Percentiles rank a stretch among this genome's conserved stretches.
Conservation (phyloP, 306 rosid genomes). For the Benincasa hispida region DNA sequence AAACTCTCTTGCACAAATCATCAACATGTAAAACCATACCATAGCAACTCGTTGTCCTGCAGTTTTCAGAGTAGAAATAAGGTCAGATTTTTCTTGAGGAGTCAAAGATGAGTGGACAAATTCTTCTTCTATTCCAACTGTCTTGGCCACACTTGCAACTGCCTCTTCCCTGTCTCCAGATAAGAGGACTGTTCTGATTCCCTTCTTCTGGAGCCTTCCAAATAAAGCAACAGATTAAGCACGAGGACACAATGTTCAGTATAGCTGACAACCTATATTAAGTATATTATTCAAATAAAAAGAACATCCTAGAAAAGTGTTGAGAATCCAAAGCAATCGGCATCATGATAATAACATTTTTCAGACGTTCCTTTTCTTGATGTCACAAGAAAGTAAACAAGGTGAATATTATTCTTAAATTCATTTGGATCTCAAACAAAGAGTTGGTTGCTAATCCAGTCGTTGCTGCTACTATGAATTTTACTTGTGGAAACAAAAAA, state of each 20-base stretch:
- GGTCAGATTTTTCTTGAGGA: conserved; percentile 68
- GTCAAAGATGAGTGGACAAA: conserved; percentile 63
- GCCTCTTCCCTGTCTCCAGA: conserved; percentile 99
- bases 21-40: conserved; percentile 36
- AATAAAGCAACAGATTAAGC: conserved; percentile 25
- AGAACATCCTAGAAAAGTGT: not conserved
- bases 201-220: conserved; percentile 80
- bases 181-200: conserved; percentile 67
- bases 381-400: not conserved
- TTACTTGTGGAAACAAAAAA: not conserved
- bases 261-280: not conserved
- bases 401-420: not conserved
- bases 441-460: not conserved
- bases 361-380: not conserved
- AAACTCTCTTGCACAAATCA: not conserved
- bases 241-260: conserved; percentile 10
- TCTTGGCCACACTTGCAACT: conserved; percentile 80
- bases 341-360: not conserved
- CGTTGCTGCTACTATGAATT: not conserved
- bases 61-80: conserved; percentile 66
- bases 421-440: not conserved
- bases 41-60: conserved; percentile 86
- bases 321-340: conserved; percentile 1
- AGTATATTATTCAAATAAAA: not conserved
- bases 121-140: conserved; percentile 61